phyloP scores from a whole-genome alignment of 2,329 filamentous ascomycete species.

The Tolypocladium endophyticum region DNA sequence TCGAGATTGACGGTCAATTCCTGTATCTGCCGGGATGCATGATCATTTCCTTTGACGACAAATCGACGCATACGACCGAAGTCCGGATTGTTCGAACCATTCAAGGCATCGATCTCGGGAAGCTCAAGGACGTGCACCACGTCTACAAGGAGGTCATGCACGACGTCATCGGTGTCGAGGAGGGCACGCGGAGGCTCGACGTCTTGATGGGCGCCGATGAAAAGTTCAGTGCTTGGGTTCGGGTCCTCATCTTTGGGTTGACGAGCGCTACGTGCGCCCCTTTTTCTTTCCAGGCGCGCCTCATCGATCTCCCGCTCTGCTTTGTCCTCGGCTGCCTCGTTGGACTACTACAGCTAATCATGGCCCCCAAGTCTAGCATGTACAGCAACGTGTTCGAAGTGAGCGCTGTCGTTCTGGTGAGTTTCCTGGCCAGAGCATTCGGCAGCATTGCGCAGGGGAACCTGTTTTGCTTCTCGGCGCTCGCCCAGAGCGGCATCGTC shows the following conservation, averaged over 20 bases:
- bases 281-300: conserved; percentile 62
- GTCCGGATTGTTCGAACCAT: conserved; percentile 51
- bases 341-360: conserved; percentile 58
- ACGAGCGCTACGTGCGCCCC: conserved; percentile 63
- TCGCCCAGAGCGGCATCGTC: conserved; percentile 55
- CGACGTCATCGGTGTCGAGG: conserved; percentile 46
- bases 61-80: conserved; percentile 52
- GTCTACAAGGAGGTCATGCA: conserved; percentile 58
- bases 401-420: conserved; percentile 48
- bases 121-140: conserved; percentile 48
- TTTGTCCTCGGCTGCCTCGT: conserved; percentile 62
- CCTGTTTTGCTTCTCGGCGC: conserved; percentile 55
- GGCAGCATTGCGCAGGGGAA: conserved; percentile 42
- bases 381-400: conserved; percentile 59
- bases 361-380: conserved; percentile 58
- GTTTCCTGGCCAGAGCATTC: conserved; percentile 51
- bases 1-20: conserved; percentile 82
- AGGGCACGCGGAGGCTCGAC: conserved; percentile 42
- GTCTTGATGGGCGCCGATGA: conserved; percentile 41
- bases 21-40: conserved; percentile 85
- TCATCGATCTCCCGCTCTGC: conserved; percentile 61
- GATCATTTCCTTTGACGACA: conserved; percentile 81
- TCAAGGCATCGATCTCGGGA: conserved; percentile 51
- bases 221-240: conserved; percentile 40
- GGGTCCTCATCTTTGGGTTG: conserved; percentile 59